Evolutionary conservation across 495 filamentous ascomycete genomes (phyloP), one percentile per base, ranked within the genome.

Genomic region (Neurospora pannonica): DNA sequence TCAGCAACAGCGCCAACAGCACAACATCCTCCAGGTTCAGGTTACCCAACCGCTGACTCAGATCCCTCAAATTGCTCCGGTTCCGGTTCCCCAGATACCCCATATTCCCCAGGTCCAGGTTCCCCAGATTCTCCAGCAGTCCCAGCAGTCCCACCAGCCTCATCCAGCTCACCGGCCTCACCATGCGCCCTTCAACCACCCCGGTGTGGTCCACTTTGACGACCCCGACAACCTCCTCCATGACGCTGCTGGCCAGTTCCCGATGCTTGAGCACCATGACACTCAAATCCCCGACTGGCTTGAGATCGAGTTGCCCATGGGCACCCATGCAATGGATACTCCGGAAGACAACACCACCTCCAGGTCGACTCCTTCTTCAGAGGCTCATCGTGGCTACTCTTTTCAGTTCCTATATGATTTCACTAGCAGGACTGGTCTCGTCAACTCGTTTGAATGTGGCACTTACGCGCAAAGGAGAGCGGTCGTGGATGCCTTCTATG

Each of bases 371-470:
- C 54, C 54, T 6, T 34, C 60, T 10, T 72, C 77, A 11, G 70
- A 74, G 13, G 34, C 28, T 34, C 76, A 76, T 42, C 76, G 75
- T 13, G 75, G 74, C 9, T 78, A 80, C 36, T 77, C 75, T 5
- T 80, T 81, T 28, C 31, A 69, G 31, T 81, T 79, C 19, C 74
- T 81, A 19, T 76, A 75, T 70, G 76, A 78, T 74, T 81, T 81
- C 72, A 81, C 79, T 15, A 81, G 79, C 72, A 60, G 78, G 38
- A 78, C 77, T 1, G 79, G 79, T 5, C 60, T 81, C 15, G 78
- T 80, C 17, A 74, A 77, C 15, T 81, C 79, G n/a, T 81, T 81
- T 40, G 79, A 81, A 15, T 81, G 79, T 21, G 79, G 73, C n/a
- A 78, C 79, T 19, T 75, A 79, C 5, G 40, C 60, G 17, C 76